Percentiles rank a stretch among this genome's conserved stretches.
These are phyloP conservation scores for Fusarium solani-melongenae DNA, from an alignment of 2,329 filamentous ascomycete species.

Conservation along the genomic window DNA sequence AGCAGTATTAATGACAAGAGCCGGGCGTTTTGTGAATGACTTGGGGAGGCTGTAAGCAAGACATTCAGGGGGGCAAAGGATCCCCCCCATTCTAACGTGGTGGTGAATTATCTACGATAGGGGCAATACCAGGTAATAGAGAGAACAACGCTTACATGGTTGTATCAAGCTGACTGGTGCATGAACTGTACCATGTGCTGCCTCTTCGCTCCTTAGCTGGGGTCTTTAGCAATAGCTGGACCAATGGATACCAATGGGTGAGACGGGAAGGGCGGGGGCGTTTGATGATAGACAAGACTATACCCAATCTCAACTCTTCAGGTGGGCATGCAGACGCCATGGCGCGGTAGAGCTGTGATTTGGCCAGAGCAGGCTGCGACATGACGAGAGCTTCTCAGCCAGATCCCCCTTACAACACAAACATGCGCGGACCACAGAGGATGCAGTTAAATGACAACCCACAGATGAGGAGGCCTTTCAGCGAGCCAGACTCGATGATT, in stretches of 20 bases:
- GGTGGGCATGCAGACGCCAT: not conserved
- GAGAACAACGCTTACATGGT: not conserved
- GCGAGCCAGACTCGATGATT: not conserved
- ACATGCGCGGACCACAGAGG: not conserved
- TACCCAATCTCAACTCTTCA: not conserved
- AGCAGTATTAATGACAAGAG: not conserved
- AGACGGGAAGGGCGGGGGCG: not conserved
- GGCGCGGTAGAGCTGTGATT: not conserved
- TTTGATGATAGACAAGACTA: not conserved
- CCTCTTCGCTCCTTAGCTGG: not conserved
- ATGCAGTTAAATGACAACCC: not conserved
- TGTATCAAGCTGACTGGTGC: not conserved
- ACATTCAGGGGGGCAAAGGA: not conserved
- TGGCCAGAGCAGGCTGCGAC: not conserved
- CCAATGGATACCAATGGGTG: not conserved
- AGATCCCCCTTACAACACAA: not conserved
- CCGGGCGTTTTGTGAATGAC: no score
- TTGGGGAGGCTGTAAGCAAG: not conserved
- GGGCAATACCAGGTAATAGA: not conserved
- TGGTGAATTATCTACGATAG: not conserved
- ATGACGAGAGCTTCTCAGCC: not conserved
- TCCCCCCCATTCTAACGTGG: no score
- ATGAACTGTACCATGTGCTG: not conserved
- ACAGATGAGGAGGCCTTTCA: not conserved
- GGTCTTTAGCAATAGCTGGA: not conserved